Base-by-base conservation (phyloP, 2,329 filamentous ascomycete species). In the Didymella glomerata region DNA sequence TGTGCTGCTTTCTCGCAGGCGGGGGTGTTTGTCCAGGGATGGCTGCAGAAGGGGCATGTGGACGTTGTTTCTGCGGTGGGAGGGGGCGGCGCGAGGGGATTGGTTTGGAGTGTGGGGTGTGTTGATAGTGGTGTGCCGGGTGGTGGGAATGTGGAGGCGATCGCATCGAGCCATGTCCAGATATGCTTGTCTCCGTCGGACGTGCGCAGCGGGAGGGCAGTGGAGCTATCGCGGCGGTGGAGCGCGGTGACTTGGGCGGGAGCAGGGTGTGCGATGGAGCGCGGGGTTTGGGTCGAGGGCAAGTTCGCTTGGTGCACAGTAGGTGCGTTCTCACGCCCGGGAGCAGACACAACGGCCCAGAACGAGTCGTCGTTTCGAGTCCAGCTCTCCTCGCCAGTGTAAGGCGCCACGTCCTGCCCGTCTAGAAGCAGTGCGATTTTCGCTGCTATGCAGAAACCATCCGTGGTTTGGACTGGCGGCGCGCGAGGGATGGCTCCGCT, bases 331-430 rank as follows among this genome's bases (percentile, higher is more conserved):
- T 11, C 40, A 5, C 16, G 2, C 2, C 7, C 28, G 16, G n/a
- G 11, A 11, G 10, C 16, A 13, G 22, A n/a, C 4, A 68, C 54
- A 22, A 67, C 52, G 13, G 65, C 54, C 71, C 71, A 75, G 10
- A 64, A 64, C 1, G 25, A 51, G 44, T 69, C 64, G 27, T 73
- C 70, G 27, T 70, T 36, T 3, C 67, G 50, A 2, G 72, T 72
- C 72, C 71, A 75, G 1, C 64, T 51, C 27, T 74, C 72, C 25
- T 68, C 32, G 2, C 70, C 69, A 0, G 22, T 46, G 10, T 72
- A 63, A 0, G 65, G 60, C 11, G 46, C 14, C 0, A 64, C 36
- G 0, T 54, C 51, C 10, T 46, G 30, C 1, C 56, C 36, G 0
- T 30, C 32, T 3, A 48, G 52, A 3, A 59, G 51, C 4, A 48